These are phyloP conservation scores for Mortierella sp. DNA, from an alignment of 371 early-diverging fungal species.

Conservation along the genomic window DNA sequence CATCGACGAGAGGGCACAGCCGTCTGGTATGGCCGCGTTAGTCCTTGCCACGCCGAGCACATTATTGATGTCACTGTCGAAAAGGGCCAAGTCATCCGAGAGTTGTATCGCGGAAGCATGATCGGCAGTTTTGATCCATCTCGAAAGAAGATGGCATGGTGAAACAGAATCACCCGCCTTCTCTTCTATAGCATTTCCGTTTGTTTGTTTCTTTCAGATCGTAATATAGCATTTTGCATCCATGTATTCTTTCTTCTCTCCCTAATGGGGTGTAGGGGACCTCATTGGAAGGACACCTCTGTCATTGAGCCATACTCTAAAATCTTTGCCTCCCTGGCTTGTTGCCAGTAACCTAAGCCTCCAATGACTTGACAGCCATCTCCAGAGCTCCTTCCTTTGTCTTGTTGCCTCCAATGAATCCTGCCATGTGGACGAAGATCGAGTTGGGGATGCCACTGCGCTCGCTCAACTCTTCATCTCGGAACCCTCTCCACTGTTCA, in stretches of 20 bases:
- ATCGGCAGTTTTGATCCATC: slow-evolving; percentile 59
- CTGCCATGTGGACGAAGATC: slow-evolving; percentile 96
- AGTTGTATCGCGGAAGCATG: slow-evolving; percentile 72
- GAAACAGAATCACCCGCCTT: background rate
- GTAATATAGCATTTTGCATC: no score
- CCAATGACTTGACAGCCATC: slow-evolving; percentile 68
- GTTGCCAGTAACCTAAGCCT: no score
- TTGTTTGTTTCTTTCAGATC: slow-evolving; percentile 1
- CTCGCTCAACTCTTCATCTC: slow-evolving; percentile 88
- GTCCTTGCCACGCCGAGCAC: slow-evolving; percentile 65
- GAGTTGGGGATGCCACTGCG: slow-evolving; percentile 83
- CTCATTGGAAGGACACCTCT: no score
- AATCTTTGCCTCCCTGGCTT: no score
- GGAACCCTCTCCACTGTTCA: slow-evolving; percentile 95
- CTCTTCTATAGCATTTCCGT: background rate
- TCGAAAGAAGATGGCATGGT: slow-evolving; percentile 45
- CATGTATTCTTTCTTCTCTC: no score
- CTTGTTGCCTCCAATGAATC: slow-evolving; percentile 89
- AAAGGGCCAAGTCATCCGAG: slow-evolving; percentile 66
- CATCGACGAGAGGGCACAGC: slow-evolving; percentile 68
- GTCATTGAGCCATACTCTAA: no score
- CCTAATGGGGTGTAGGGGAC: no score
- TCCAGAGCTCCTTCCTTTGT: slow-evolving; percentile 76
- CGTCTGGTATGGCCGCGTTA: slow-evolving; percentile 76
- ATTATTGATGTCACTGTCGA: slow-evolving; percentile 68